Evolutionary conservation across 192 early-diverging fungal genomes (phyloP).

Genomic region (Geosiphon pyriformis): DNA sequence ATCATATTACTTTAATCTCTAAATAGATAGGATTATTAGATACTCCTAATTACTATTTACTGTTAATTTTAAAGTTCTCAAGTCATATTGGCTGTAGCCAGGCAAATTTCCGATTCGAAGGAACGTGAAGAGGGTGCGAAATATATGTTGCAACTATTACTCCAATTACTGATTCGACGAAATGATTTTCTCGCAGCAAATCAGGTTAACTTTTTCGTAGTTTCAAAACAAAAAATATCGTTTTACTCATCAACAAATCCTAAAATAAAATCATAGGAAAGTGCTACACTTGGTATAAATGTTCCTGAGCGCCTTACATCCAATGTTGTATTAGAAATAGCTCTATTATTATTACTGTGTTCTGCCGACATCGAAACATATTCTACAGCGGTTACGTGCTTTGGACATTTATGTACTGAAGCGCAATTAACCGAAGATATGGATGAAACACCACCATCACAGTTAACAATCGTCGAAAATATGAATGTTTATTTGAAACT

Average conservation of each 20-base stretch:
- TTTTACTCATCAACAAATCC: background rate
- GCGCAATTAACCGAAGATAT: constrained; percentile 60
- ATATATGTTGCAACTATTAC: constrained; percentile 59
- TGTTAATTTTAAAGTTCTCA: constrained; percentile 22
- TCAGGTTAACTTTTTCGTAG: constrained; percentile 27
- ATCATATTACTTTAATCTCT: background rate
- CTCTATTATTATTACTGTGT: constrained; percentile 66
- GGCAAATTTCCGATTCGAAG: constrained; percentile 65
- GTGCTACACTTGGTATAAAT: constrained; percentile 43
- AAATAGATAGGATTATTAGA: background rate
- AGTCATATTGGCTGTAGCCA: constrained; percentile 61
- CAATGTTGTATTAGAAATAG: constrained; percentile 67
- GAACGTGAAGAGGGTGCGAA: constrained; percentile 47
- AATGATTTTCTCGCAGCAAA: constrained; percentile 50
- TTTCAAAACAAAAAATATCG: background rate
- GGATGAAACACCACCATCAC: constrained; percentile 27
- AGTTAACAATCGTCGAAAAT: constrained; percentile 66
- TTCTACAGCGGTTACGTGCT: constrained; percentile 52
- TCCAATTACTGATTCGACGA: constrained; percentile 57
- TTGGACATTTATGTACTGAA: constrained; percentile 65
- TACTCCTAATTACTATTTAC: background rate
- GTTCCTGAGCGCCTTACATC: constrained; percentile 62
- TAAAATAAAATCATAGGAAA: constrained; percentile 19
- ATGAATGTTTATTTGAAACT: constrained; percentile 63
- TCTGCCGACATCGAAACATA: constrained; percentile 64